Percentiles rank a stretch among this genome's conserved stretches.
phyloP scores from a whole-genome alignment of 805 yeast genomes.

The Starmerella vitae region DNA sequence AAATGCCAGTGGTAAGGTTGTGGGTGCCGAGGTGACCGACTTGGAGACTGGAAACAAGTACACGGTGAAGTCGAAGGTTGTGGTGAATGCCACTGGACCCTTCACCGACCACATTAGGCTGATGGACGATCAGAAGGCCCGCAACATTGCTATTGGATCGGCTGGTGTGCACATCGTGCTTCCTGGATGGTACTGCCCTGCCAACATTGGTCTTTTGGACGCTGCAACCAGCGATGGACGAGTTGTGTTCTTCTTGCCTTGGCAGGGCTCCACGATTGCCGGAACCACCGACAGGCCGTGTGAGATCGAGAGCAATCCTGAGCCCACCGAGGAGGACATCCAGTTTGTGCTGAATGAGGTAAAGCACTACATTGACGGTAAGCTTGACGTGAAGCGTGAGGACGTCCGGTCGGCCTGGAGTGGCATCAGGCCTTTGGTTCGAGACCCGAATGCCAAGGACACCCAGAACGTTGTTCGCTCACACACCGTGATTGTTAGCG shows the following conservation, averaged over 20 bases:
- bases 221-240: constrained; percentile 90
- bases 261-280: constrained; percentile 94
- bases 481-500: constrained; percentile 63
- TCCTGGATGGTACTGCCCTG: constrained; percentile 86
- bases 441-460: constrained; percentile 43
- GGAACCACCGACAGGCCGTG: constrained; percentile 90
- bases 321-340: constrained; percentile 78
- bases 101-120: constrained; percentile 71
- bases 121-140: constrained; percentile 55
- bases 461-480: constrained; percentile 88
- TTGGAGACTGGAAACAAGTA: constrained; percentile 44
- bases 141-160: constrained; percentile 79
- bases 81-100: constrained; percentile 92
- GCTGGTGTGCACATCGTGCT: constrained; percentile 86
- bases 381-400: constrained; percentile 74
- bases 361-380: constrained; percentile 63
- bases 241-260: constrained; percentile 91
- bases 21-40: constrained; percentile 68
- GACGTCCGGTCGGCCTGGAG: constrained; percentile 95
- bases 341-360: constrained; percentile 75
- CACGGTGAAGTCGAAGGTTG: constrained; percentile 53
- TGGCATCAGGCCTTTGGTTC: constrained; percentile 88
- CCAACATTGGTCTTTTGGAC: constrained; percentile 75
- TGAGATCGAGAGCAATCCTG: constrained; percentile 38
- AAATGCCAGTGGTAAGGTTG: constrained; percentile 42